Evolutionary conservation across 2,329 filamentous ascomycete genomes (phyloP).

Genomic region (Esteya vermicola): DNA sequence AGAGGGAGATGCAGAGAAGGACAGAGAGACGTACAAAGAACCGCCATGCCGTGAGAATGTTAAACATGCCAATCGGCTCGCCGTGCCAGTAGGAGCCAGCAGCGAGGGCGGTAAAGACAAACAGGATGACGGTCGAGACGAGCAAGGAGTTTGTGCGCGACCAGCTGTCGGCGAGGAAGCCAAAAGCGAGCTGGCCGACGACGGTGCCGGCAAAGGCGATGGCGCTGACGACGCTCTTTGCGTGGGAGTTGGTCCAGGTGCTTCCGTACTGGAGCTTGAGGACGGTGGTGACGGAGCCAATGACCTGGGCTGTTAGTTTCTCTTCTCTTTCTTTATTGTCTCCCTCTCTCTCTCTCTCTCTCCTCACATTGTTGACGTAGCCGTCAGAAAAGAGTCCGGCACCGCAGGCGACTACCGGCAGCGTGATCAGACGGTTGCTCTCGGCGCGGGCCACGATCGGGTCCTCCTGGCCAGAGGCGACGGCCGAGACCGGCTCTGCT

Average conservation of each 20-base stretch:
- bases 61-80: conserved; percentile 56
- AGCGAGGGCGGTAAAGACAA: conserved; percentile 69
- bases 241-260: conserved; percentile 53
- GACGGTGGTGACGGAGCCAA: conserved; percentile 74
- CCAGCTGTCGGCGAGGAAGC: conserved; percentile 69
- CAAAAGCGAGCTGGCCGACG: conserved; percentile 67
- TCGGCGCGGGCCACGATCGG: background rate
- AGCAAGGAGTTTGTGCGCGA: conserved; percentile 73
- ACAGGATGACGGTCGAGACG: conserved; percentile 66
- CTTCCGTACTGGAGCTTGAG: conserved; percentile 53
- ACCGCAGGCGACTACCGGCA: conserved; percentile 76
- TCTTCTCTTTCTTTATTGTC: too few relatives aligned
- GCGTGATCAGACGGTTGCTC: conserved; percentile 14
- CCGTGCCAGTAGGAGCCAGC: conserved; percentile 66
- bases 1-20: background rate
- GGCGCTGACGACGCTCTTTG: conserved; percentile 60
- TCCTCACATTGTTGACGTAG: conserved; percentile 72
- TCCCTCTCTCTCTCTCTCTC: too few relatives aligned
- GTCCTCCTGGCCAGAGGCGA: background rate
- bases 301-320: conserved; percentile 43
- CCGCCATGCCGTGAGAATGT: conserved; percentile 63
- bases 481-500: background rate
- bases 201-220: conserved; percentile 80
- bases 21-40: conserved; percentile 50
- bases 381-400: conserved; percentile 85